Evolutionary conservation across 768 basidiomycete genomes (phyloP).

Genomic region (Cystoderma amianthinum): DNA sequence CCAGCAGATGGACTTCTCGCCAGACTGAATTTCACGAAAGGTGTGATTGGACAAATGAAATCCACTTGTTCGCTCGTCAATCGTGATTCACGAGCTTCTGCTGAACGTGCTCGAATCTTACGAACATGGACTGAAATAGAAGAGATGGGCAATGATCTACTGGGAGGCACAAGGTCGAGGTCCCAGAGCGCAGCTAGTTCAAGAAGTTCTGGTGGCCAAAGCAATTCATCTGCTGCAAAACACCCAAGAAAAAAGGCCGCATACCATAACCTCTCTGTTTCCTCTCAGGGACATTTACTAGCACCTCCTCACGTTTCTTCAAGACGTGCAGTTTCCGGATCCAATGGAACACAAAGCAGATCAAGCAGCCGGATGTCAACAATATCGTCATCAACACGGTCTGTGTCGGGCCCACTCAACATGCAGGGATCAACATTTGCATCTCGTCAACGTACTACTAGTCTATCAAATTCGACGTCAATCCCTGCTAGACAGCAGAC

Average conservation of each 20-base stretch:
- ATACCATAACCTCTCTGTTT: constrained; percentile 21
- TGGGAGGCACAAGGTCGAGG: constrained; percentile 55
- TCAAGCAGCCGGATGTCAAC: constrained; percentile 55
- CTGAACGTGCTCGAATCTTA: constrained; percentile 58
- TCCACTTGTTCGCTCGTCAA: constrained; percentile 31
- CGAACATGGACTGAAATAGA: constrained; percentile 80
- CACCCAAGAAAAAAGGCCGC: constrained; percentile 17
- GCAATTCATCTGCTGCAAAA: constrained; percentile 41
- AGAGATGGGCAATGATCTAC: constrained; percentile 71
- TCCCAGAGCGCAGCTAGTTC: constrained; percentile 61
- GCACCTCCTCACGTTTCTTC: constrained; percentile 38
- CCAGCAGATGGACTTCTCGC: constrained; percentile 64
- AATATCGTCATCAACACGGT: constrained; percentile 47
- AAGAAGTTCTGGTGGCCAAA: constrained; percentile 41
- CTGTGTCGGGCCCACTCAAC: constrained; percentile 61
- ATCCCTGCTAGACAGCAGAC: constrained; percentile 23
- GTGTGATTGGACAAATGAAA: constrained; percentile 39
- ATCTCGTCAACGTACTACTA: constrained; percentile 78
- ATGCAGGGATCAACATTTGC: constrained; percentile 66
- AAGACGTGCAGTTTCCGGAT: constrained; percentile 45
- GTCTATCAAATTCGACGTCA: constrained; percentile 37
- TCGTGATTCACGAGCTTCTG: constrained; percentile 52
- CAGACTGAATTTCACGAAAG: constrained; percentile 58
- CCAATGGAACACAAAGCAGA: constrained; percentile 35
- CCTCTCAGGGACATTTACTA: constrained; percentile 32